These are phyloP conservation scores for Rhododendron henanense DNA, from an alignment of 148 eudicot species.

Conservation along the genomic window DNA sequence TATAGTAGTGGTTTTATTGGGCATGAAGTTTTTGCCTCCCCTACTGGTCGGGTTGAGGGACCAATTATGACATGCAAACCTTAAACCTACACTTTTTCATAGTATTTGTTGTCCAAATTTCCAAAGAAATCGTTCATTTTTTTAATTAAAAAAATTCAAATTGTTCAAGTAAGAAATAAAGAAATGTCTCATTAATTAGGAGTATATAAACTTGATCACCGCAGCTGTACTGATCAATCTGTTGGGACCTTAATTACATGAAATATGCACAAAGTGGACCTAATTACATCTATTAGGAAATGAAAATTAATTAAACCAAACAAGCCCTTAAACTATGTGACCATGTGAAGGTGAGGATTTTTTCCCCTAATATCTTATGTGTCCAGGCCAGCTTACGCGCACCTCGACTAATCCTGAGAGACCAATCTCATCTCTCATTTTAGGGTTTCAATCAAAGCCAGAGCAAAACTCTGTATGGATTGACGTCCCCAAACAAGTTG, in stretches of 20 bases:
- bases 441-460: too few relatives aligned
- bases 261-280: background rate
- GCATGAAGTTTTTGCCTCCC: background rate
- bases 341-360: background rate
- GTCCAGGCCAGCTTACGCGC: too few relatives aligned
- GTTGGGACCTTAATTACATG: background rate
- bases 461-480: too few relatives aligned
- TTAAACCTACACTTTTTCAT: background rate
- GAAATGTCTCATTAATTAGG: background rate
- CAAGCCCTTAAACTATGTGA: conserved; percentile 10
- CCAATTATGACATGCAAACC: background rate
- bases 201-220: background rate
- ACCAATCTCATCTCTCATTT: too few relatives aligned
- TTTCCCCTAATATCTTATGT: background rate
- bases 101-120: background rate
- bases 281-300: background rate
- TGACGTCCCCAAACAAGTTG: too few relatives aligned
- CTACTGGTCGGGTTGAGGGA: background rate
- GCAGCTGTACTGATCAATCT: background rate
- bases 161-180: background rate
- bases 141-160: background rate
- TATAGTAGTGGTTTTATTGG: background rate
- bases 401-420: too few relatives aligned
- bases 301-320: conserved; percentile 4
- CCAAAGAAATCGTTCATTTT: background rate